These are phyloP conservation scores for Phalaenopsis hybrid DNA, from an alignment of 116 monocot species.

Conservation along the genomic window DNA sequence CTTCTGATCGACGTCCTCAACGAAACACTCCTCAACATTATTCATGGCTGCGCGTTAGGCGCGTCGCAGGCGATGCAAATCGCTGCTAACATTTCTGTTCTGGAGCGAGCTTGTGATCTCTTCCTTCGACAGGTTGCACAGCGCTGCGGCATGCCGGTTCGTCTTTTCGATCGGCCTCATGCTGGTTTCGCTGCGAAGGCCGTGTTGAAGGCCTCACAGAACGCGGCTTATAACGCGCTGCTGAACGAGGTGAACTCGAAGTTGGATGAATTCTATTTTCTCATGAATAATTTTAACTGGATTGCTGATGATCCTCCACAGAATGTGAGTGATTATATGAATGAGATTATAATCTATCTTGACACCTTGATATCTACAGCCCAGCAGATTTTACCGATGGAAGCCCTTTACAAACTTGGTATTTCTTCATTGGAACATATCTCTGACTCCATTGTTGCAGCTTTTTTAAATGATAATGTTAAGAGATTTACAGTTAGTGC, in stretches of 20 bases:
- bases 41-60: constrained; percentile 43
- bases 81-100: constrained; percentile 59
- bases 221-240: constrained; percentile 57
- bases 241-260: constrained; percentile 42
- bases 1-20: constrained; percentile 76
- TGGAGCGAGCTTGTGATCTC: constrained; percentile 62
- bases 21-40: constrained; percentile 44
- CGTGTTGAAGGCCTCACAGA: constrained; percentile 62
- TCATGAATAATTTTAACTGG: constrained; percentile 55
- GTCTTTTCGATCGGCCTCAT: constrained; percentile 54
- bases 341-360: constrained; percentile 49
- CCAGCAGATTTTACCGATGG: constrained; percentile 57
- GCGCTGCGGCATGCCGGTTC: constrained; percentile 62
- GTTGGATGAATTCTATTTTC: constrained; percentile 53
- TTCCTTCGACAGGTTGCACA: constrained; percentile 62
- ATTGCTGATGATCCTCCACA: constrained; percentile 58
- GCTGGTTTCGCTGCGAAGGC: constrained; percentile 59
- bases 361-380: constrained; percentile 47
- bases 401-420: constrained; percentile 49
- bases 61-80: constrained; percentile 72
- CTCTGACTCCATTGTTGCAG: constrained; percentile 48
- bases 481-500: constrained; percentile 72
- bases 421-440: constrained; percentile 52
- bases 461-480: constrained; percentile 60
- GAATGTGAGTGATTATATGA: constrained; percentile 62